Evolutionary conservation across 352 stramenopile genomes (phyloP), one percentile per base, ranked within the genome.

Genomic region (Pseudoperonospora humuli): DNA sequence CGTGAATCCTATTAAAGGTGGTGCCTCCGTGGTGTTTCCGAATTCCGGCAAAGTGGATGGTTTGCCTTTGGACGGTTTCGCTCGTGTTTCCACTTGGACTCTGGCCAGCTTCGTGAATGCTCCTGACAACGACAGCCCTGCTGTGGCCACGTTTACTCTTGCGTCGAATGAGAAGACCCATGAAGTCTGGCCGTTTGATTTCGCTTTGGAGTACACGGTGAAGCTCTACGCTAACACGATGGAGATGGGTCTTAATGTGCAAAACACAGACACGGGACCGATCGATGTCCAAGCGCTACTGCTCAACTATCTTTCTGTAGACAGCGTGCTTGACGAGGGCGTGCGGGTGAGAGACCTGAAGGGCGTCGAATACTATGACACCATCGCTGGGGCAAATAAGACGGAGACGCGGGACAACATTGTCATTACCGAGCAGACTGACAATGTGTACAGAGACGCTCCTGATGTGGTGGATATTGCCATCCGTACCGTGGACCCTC

Each of bases 281-380:
- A 97, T 97, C 52, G 50, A 78, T 35, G 97, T 97, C 62, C 89
- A 98, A 55, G 78, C 86, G 31, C 64, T 98, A 13, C 67, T 97
- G 28, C 93, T 98, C 68, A 97, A 91, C 20, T 98, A 98, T 60
- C 85, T 96, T 40, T 59, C 61, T n/a, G 76, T 97, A 18, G 67
- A 94, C 27, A 71, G 91, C 36, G 63, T 90, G 10, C 70, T 74
- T 41, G 41, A 77, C 36, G 57, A 45, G 7, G 62, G 59, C 19
- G 70, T 69, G 29, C 20, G 46, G 36, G 78, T 98, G 5, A 67
- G 70, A 24, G 92, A 92, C 1, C 73, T 98, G 14, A 67, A 93
- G 48, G 84, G 80, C 2, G 70, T 95, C 19, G 37, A 60, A 13
- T 95, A 93, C 45, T 51, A 76, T 34, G 86, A 97, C 60, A 95